These are phyloP conservation scores for Auricularia cornea DNA, from an alignment of 768 basidiomycete species.

Conservation along the genomic window DNA sequence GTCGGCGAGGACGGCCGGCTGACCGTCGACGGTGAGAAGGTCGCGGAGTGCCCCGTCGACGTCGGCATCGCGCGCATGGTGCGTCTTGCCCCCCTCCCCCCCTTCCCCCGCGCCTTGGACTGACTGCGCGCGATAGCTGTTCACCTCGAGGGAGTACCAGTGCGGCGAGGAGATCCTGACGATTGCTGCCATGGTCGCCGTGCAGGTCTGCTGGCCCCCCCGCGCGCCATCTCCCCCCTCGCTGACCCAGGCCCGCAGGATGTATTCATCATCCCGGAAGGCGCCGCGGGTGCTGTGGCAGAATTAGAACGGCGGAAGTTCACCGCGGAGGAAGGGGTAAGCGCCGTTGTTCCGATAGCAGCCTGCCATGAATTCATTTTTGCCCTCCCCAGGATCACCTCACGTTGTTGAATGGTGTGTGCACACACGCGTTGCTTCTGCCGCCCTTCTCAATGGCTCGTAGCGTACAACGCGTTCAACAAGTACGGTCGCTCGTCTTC, in stretches of 20 bases:
- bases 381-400: slow-evolving; percentile 68
- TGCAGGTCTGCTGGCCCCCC: slow-evolving; percentile 49
- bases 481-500: slow-evolving; percentile 74
- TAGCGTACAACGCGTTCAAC: slow-evolving; percentile 90
- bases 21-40: slow-evolving; percentile 69
- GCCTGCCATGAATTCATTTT: not conserved
- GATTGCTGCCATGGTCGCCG: slow-evolving; percentile 90
- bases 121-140: too few species aligned
- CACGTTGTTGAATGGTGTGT: slow-evolving; percentile 90
- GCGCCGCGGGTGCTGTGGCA: slow-evolving; percentile 73
- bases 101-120: too few species aligned
- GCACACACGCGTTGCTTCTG: slow-evolving; percentile 23
- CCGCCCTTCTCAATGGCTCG: not conserved
- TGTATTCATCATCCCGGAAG: slow-evolving; percentile 82
- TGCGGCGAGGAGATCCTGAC: slow-evolving; percentile 96
- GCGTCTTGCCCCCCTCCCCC: slow-evolving; percentile 14
- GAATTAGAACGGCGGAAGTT: slow-evolving; percentile 94
- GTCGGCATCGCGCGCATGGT: slow-evolving; percentile 94
- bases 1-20: slow-evolving; percentile 74
- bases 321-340: slow-evolving; percentile 93
- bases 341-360: slow-evolving; percentile 16
- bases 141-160: slow-evolving; percentile 72
- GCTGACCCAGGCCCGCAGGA: slow-evolving; percentile 45
- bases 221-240: not conserved
- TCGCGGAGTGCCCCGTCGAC: slow-evolving; percentile 92